Evolutionary conservation across 768 basidiomycete species (phyloP).

Genomic region (Collybiopsis confluens): DNA sequence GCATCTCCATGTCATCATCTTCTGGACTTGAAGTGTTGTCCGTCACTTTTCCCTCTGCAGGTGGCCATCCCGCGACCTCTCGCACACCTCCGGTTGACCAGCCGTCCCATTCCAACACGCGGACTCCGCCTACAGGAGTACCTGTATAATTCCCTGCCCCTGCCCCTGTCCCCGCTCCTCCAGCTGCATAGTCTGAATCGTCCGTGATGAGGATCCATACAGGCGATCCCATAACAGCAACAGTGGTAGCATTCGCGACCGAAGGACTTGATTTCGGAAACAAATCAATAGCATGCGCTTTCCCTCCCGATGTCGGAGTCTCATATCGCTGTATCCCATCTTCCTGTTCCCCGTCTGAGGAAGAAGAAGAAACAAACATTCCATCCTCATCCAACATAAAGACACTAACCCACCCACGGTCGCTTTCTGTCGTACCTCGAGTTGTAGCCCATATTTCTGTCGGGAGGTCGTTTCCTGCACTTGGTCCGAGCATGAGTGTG

Average conservation of each 20-base stretch:
- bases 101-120: conserved; percentile 48
- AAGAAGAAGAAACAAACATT: conserved; percentile 15
- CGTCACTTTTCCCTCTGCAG: neutral
- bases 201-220: conserved; percentile 50
- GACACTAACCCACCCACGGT: conserved; percentile 39
- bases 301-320: conserved; percentile 45
- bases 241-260: neutral
- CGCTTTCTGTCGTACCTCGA: conserved; percentile 31
- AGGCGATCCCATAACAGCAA: conserved; percentile 16
- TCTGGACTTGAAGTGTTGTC: conserved; percentile 8
- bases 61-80: conserved; percentile 40
- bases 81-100: conserved; percentile 34
- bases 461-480: conserved; percentile 30
- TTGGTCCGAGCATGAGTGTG: conserved; percentile 38
- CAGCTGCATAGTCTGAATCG: conserved; percentile 32
- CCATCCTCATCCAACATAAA: conserved; percentile 39
- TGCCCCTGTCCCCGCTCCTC: conserved; percentile 16
- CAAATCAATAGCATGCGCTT: conserved; percentile 48
- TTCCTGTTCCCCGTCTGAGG: neutral
- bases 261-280: conserved; percentile 23
- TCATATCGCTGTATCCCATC: conserved; percentile 30
- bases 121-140: conserved; percentile 27
- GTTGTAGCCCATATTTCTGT: conserved; percentile 44
- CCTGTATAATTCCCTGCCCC: neutral
- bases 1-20: conserved; percentile 21